A percentile compares a stretch with the other conserved stretches of the same genome.
phyloP scores from a whole-genome alignment of 1,284 basidiomycete species.

The Apiotrichum sp. region DNA sequence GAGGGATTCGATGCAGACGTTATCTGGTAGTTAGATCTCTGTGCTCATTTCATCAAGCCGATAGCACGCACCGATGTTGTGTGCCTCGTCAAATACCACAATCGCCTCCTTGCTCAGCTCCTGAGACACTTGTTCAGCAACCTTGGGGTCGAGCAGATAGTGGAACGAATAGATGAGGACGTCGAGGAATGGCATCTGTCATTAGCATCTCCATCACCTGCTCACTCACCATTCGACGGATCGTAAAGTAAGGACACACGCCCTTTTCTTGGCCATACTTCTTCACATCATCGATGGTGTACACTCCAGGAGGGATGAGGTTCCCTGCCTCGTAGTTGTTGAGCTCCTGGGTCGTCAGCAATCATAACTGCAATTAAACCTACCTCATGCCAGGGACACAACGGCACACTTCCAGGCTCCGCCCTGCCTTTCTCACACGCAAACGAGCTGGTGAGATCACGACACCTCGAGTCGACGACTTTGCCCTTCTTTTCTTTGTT shows the following conservation, averaged over 20 bases:
- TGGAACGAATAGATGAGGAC: constrained; percentile 99
- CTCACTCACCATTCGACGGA: constrained; percentile 85
- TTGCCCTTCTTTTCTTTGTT: constrained; percentile 97
- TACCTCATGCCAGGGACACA: constrained; percentile 96
- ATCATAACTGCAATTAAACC: constrained; percentile 27
- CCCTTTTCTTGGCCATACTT: constrained; percentile 79
- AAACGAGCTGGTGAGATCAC: constrained; percentile 85
- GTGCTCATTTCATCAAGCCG: background rate
- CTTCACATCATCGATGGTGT: constrained; percentile 90
- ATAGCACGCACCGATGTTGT: constrained; percentile 78
- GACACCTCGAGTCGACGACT: constrained; percentile 91
- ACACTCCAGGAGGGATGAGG: constrained; percentile 80
- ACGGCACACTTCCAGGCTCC: constrained; percentile 83
- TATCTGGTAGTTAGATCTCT: constrained; percentile 56
- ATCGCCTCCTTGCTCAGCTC: constrained; percentile 97
- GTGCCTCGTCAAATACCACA: constrained; percentile 98
- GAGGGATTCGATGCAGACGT: constrained; percentile 97
- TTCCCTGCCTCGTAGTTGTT: constrained; percentile 76
- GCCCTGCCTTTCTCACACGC: constrained; percentile 78
- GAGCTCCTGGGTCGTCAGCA: constrained; percentile 53
- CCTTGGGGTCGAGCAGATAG: constrained; percentile 97
- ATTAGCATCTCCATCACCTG: constrained; percentile 1
- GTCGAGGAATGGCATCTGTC: constrained; percentile 87
- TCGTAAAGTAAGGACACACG: constrained; percentile 93
- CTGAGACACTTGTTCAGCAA: constrained; percentile 97